These are phyloP conservation scores for Furcasterigmium furcatum DNA, from an alignment of 2,329 filamentous ascomycete species.

Conservation along the genomic window DNA sequence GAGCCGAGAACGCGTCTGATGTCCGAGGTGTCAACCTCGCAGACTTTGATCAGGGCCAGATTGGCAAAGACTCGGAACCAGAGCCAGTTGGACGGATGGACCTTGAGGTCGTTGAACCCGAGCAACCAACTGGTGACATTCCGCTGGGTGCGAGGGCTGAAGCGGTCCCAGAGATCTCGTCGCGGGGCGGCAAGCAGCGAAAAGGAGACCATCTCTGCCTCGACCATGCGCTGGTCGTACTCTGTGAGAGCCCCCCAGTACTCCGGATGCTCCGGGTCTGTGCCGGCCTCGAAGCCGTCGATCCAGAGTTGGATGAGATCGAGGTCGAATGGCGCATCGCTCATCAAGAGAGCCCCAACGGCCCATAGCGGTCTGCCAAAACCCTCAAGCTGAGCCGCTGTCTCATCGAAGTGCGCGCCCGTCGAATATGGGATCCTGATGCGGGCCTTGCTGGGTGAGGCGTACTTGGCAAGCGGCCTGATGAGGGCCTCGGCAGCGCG, in stretches of 20 bases:
- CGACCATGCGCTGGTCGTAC: constrained; percentile 51
- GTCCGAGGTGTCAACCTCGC: neutral
- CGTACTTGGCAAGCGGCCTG: constrained; percentile 24
- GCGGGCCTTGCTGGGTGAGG: constrained; percentile 27
- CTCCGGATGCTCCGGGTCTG: constrained; percentile 27
- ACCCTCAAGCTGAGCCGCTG: constrained; percentile 40
- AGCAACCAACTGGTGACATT: constrained; percentile 34
- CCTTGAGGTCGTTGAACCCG: constrained; percentile 31
- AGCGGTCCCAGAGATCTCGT: constrained; percentile 23
- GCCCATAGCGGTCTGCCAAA: constrained; percentile 37
- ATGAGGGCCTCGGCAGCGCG: constrained; percentile 28
- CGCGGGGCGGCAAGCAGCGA: constrained; percentile 40
- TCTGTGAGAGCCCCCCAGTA: constrained; percentile 46
- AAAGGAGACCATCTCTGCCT: constrained; percentile 47
- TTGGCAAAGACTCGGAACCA: constrained; percentile 43
- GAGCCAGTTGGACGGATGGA: constrained; percentile 39
- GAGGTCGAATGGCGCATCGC: constrained; percentile 1
- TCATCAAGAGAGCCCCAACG: constrained; percentile 28
- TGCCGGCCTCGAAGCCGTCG: constrained; percentile 23
- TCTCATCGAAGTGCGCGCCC: constrained; percentile 38
- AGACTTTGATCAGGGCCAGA: constrained; percentile 29
- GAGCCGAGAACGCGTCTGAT: neutral
- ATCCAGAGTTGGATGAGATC: constrained; percentile 23
- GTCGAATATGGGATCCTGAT: constrained; percentile 32
- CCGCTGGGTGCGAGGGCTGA: constrained; percentile 20